Evolutionary conservation across 2,329 filamentous ascomycete genomes (phyloP), one percentile per base, ranked within the genome.

Genomic region (Fusarium nisikadoi): DNA sequence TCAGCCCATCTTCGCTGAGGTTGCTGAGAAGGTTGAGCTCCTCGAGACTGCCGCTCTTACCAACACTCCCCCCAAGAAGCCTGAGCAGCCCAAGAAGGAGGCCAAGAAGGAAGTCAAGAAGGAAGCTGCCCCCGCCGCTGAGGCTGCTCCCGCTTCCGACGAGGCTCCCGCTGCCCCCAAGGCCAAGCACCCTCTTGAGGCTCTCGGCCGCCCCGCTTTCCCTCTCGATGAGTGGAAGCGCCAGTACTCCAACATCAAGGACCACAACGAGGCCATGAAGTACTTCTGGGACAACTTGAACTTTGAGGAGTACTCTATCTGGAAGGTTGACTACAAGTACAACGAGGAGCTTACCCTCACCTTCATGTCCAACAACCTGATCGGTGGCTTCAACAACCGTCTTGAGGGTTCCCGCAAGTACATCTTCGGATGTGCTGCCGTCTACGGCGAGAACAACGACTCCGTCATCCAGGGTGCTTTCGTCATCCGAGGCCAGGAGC

Each of bases 281-380:
- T 98, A 93, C 93, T 98, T 99, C 92, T 99, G 95, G 95, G 91
- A 98, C 87, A 94, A 97, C 84, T 90, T 91, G 85, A 95, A 96
- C 81, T 92, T 96, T 78, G 92, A 94, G 75, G 96, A 99, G 86
- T 99, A 96, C 90, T 97, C 94, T 62, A 86, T 99, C 84, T 99
- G 94, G 94, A 91, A 90, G 83, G 87, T 95, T 78, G 92, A 95
- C 86, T 99, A 97, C 92, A 98, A 97, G 92, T 99, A 99, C 90
- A 97, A 98, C 86, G 91, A 97, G 70, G 96, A 99, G 91, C 90
- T 99, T 77, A 98, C 94, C 81, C 87, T 96, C 85, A 93, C 93
- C 81, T 99, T 99, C 93, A 99, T 99, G 96, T 95, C 94, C 78
- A 94, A 93, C 89, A 99, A 99, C 91, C 88, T 98, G 84, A 95